phyloP scores from a whole-genome alignment of 1,284 basidiomycete species.

The Ganoderma lucidum region DNA sequence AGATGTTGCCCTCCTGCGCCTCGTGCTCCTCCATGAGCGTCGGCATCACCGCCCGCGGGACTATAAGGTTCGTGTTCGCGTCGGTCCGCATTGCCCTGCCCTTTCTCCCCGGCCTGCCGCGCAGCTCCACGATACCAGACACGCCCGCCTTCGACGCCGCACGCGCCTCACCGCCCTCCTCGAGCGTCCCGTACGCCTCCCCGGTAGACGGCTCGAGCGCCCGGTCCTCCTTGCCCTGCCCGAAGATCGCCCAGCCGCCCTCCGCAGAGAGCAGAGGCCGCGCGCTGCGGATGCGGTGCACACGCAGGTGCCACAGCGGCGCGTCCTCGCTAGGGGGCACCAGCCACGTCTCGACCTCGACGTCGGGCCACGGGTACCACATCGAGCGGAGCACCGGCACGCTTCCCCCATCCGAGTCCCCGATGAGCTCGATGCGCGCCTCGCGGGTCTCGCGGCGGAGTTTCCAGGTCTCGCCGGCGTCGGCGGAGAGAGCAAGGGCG shows the following conservation, averaged over 20 bases:
- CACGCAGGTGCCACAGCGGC: constrained; percentile 73
- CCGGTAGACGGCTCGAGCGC: constrained; percentile 56
- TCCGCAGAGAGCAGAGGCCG: constrained; percentile 66
- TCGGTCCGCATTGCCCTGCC: constrained; percentile 70
- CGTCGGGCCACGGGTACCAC: constrained; percentile 80
- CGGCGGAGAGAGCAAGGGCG: constrained; percentile 73
- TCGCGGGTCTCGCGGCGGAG: constrained; percentile 69
- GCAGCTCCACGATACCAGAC: constrained; percentile 66
- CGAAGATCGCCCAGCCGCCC: constrained; percentile 77
- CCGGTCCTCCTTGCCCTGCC: constrained; percentile 69
- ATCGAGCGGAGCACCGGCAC: constrained; percentile 58
- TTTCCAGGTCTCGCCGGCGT: constrained; percentile 76
- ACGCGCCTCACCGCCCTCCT: constrained; percentile 53
- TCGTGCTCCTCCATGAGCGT: constrained; percentile 63
- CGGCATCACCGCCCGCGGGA: constrained; percentile 72
- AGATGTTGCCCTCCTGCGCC: constrained; percentile 51
- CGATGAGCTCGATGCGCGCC: constrained; percentile 59
- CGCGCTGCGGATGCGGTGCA: constrained; percentile 67
- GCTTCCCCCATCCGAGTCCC: constrained; percentile 46
- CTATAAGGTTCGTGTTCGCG: constrained; percentile 78
- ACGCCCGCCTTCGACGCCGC: constrained; percentile 69
- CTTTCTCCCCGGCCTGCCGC: constrained; percentile 39
- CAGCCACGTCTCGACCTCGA: constrained; percentile 79
- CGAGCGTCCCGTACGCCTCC: constrained; percentile 57
- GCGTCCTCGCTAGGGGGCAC: constrained; percentile 64